Evolutionary conservation across 2,329 filamentous ascomycete species (phyloP), one percentile per base, ranked within the genome.

Genomic region (Fusarium floridanum): DNA sequence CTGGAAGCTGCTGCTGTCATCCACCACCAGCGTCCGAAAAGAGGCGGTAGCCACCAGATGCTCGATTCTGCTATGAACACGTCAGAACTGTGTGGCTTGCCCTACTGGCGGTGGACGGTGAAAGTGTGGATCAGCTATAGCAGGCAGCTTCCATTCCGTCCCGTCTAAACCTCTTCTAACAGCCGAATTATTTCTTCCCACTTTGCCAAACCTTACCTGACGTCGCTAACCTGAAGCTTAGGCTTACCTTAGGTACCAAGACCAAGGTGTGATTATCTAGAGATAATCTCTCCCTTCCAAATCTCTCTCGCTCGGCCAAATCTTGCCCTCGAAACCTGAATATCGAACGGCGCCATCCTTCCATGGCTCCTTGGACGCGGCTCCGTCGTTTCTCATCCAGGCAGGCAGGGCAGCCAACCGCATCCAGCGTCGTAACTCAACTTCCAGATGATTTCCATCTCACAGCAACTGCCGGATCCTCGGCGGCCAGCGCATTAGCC

Each of bases 401-500:
- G 39, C 24, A 61, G 59, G 37, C 24, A 61, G 59, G 37, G 45
- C 37, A 27, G n/a, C 61, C 43, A 48, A 48, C 41, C 27, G 34
- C 39, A 20, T 50, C 41, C 60, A 62, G 43, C 60, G 60, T 50
- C 60, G 59, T 43, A 61, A 29, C 39, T 61, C 56, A 61, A 32
- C 32, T 37, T 65, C 64, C 48, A 70, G 65, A 61, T 77, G 60
- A 70, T 64, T 71, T 65, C 56, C 57, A 63, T 61, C 57, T 55
- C 50, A 59, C 24, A 74, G 12, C 61, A 76, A 74, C 64, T 76
- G 65, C 73, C 73, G 73, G 73, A 76, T 76, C 73, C 68, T 61
- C 73, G 64, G 39, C 62, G 60, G 45, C 53, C 73, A 69, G 65
- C 71, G 71, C 65, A 64, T 57, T 66, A 76, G 67, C 66, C 73